Conservation (phyloP, 2,329 filamentous ascomycete genomes). For the Clarireedia paspali region DNA sequence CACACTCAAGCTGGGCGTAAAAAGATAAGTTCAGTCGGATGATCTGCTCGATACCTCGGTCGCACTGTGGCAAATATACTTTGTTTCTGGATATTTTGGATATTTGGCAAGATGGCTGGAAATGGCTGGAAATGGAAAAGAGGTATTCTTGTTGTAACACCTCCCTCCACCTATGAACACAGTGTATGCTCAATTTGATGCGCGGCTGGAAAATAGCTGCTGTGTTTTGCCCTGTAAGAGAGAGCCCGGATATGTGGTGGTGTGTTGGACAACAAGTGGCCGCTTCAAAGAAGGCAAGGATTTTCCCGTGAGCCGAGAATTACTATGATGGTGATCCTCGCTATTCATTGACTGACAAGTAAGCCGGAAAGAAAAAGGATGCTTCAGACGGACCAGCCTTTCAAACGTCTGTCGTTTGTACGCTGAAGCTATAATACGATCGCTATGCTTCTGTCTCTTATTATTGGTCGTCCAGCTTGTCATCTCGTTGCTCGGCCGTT, state of each 20-base stretch:
- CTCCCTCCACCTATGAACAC: not conserved
- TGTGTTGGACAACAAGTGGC: not conserved
- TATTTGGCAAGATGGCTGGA: not conserved
- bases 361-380: too few species aligned
- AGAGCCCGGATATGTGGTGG: not conserved
- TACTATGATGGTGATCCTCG: not conserved
- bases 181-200: not conserved
- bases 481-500: not conserved
- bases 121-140: not conserved
- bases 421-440: not conserved
- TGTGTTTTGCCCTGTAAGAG: not conserved
- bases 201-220: not conserved
- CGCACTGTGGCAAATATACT: not conserved
- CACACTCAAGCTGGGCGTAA: not conserved
- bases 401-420: not conserved
- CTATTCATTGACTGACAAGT: too few species aligned
- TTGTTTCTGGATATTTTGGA: not conserved
- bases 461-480: too few species aligned
- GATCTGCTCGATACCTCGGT: not conserved
- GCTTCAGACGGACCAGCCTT: not conserved
- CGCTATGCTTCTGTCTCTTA: too few species aligned
- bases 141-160: not conserved
- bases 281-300: not conserved
- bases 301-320: not conserved
- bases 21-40: not conserved